Evolutionary conservation across 129 eudicot species (phyloP), one percentile per base, ranked within the genome.

Genomic region (Helianthus tuberosus): DNA sequence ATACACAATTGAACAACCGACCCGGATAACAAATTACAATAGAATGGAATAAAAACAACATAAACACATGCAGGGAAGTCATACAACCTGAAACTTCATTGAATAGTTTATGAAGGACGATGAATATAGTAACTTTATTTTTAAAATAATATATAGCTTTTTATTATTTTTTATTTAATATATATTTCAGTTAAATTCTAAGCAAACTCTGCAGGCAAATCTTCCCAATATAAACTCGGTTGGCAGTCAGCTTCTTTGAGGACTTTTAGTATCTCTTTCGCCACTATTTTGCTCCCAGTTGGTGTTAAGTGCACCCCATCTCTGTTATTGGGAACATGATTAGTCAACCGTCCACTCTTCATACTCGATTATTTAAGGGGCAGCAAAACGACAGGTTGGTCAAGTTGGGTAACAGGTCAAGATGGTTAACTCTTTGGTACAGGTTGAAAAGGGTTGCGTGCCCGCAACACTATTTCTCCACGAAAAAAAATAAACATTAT

Each of bases 261-360:
- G 29, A 79, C 67, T 54, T 81, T 78, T 51, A 87, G 76, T 65
- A 90, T 85, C 82, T 90, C 96, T 79, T 77, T 64, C 11, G 82
- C 87, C 59, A 90, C 89, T 20, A 87, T 82, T 64, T 79, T 83
- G 84, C 90, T 76, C 29, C 89, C 93, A 27, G 50, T 84, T 5
- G 84, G n/a, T 46, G 93, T 48, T 8, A 90, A 74, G 77, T 90
- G 96, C 64, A 90, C 81, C 35, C 93, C 93, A 51, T 90, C 96
- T 38, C 93, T 90, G 83, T 66, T 71, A 43, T 32, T 32, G 36
- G 36, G 36, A 32, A 32, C 36, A 32, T 32, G 4, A 43, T 43
- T 43, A 43, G 11, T 43, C 47, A 43, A 43, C 47, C 47, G 8
- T 43, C 11, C 2, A 43, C 47, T 43, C 47, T 43, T 43, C 8